Evolutionary conservation across 768 basidiomycete genomes (phyloP).

Genomic region (Psilocybe subaeruginosa): DNA sequence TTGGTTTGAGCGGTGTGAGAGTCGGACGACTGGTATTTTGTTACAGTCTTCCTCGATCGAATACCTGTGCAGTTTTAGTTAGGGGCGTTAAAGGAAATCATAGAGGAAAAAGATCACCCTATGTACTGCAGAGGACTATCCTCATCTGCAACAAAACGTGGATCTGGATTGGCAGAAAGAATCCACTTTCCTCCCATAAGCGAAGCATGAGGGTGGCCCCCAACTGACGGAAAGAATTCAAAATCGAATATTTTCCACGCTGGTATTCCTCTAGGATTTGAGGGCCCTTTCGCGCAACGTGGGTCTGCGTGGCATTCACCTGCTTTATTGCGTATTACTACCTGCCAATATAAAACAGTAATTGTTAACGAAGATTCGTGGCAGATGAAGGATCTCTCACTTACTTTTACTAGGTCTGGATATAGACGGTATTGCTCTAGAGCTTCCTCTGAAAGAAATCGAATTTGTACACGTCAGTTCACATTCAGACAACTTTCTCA

Average conservation of each 20-base stretch:
- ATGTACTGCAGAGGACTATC: constrained; percentile 27
- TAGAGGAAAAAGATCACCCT: constrained; percentile 14
- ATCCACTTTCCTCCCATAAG: constrained; percentile 34
- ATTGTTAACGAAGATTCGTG: not conserved
- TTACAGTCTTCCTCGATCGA: constrained; percentile 33
- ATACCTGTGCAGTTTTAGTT: constrained; percentile 22
- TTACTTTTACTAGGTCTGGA: constrained; percentile 33
- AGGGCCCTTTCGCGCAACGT: constrained; percentile 27
- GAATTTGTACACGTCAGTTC: not conserved
- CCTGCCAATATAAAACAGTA: constrained; percentile 13
- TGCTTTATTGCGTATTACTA: constrained; percentile 27
- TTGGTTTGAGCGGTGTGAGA: constrained; percentile 27
- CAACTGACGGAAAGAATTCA: constrained; percentile 27
- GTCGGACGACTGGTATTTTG: constrained; percentile 25
- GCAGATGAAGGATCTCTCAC: not conserved
- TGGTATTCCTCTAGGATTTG: constrained; percentile 36
- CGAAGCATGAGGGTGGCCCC: constrained; percentile 16
- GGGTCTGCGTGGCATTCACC: constrained; percentile 26
- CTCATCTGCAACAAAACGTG: constrained; percentile 11
- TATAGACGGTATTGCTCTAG: constrained; percentile 32
- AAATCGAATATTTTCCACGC: constrained; percentile 40
- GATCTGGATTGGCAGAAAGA: constrained; percentile 31
- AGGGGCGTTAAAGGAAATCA: constrained; percentile 1
- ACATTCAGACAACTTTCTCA: constrained; percentile 16
- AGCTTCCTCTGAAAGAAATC: constrained; percentile 21